Base-by-base conservation (phyloP, 2,329 filamentous ascomycete species). In the Beauveria caledonica region DNA sequence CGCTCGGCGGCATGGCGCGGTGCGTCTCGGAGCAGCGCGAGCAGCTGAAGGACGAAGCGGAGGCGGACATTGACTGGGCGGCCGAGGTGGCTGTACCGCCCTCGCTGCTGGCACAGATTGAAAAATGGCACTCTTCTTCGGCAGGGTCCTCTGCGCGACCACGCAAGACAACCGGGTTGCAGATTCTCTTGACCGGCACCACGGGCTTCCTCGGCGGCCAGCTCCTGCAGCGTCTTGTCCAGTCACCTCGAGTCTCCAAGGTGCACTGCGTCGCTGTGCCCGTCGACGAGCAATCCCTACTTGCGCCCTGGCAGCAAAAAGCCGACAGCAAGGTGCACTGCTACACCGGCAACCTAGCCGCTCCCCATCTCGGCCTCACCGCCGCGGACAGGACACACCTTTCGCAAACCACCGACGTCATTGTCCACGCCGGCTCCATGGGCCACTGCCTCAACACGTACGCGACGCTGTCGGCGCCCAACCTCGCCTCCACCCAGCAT, bases 341-440 rank as follows among this genome's bases (percentile, higher is more conserved):
- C n/a, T 60, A 69, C 56, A 21, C 48, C 0, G 65, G 69, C 42
- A 70, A 80, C 19, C 64, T 72, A 3, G 11, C 62, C 1, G 21
- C 51, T 2, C 65, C 68, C 0, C 45, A 36, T 1, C 60, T 73
- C 0, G 69, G 69, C 0, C 67, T 73, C 23, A 11, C 39, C 23
- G 33, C 50, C 13, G 60, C 48, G 25, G 11, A 23, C 6, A 23
- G 9, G 39, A 40, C 2, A 33, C 67, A 65, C 69, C n/a, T 17
- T 1, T 19, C 23, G 0, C 63, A 48, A 4, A 44, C 64, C 2
- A 71, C 68, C 1, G 72, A 79, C 63, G 65, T 78, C 5, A 77
- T 87, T 49, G 78, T 88, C 29, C 86, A 83, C 67, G 73, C 71
- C 56, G 80, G 76, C 4, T 77, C 78, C 17, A 71, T 74, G 17